Evolutionary conservation across 345 rosid species (phyloP).

Genomic region (Acer saccharum): DNA sequence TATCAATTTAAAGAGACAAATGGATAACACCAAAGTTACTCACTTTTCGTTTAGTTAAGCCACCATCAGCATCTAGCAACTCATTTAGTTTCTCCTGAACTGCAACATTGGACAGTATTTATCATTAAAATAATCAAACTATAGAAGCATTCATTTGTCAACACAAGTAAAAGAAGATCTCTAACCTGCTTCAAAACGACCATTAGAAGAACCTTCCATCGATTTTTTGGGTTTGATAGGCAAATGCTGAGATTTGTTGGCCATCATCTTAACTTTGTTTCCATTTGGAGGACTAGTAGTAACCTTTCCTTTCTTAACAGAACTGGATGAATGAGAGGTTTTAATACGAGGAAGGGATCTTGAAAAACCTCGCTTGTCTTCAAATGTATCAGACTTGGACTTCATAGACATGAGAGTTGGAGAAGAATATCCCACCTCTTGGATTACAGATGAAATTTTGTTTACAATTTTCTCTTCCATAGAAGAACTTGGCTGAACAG

Average conservation of each 20-base stretch:
- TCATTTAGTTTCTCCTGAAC: conserved; percentile 97
- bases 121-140: neutral
- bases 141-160: neutral
- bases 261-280: conserved; percentile 54
- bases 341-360: conserved; percentile 61
- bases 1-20: conserved; percentile 2
- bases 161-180: conserved; percentile 3
- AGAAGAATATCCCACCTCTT: conserved; percentile 29
- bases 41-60: conserved; percentile 89
- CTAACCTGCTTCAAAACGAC: conserved; percentile 88
- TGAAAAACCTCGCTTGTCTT: conserved; percentile 47
- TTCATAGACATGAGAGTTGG: conserved; percentile 34
- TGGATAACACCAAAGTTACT: conserved; percentile 29
- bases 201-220: conserved; percentile 58
- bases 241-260: conserved; percentile 52
- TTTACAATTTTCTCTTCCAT: conserved; percentile 39
- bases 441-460: conserved; percentile 21
- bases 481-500: conserved; percentile 41
- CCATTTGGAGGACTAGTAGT: conserved; percentile 33
- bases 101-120: conserved; percentile 38
- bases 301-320: conserved; percentile 61
- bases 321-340: conserved; percentile 52
- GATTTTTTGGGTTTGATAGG: conserved; percentile 58
- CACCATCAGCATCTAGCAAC: conserved; percentile 89
- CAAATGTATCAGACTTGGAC: conserved; percentile 43